A percentile compares a stretch with the other conserved stretches of the same genome.
Conservation (phyloP, 192 early-diverging fungal genomes). For the Gaertneriomyces sp. region DNA sequence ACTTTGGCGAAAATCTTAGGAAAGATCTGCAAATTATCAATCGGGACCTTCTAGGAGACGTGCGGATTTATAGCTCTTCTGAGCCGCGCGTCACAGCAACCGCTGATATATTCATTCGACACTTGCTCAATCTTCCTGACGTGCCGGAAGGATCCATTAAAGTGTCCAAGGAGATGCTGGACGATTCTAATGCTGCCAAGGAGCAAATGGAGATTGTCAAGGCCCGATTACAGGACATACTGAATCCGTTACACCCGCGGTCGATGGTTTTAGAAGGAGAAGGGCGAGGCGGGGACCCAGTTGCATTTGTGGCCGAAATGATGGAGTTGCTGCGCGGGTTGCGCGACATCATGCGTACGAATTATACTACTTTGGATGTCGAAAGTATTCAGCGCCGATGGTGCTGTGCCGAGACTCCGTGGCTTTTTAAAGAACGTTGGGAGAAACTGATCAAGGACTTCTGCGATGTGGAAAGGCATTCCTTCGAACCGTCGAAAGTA, state of each 20-base stretch:
- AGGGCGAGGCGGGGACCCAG: conserved; percentile 26
- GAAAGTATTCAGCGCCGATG: conserved; percentile 69
- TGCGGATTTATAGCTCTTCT: conserved; percentile 78
- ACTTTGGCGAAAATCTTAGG: conserved; percentile 86
- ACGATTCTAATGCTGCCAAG: conserved; percentile 92
- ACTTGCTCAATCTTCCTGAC: conserved; percentile 59
- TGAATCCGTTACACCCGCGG: conserved; percentile 47
- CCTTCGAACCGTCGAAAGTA: conserved; percentile 73
- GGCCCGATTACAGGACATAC: conserved; percentile 62
- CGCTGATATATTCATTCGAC: conserved; percentile 61
- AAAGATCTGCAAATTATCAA: conserved; percentile 91
- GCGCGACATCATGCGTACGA: conserved; percentile 72
- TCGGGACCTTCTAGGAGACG: conserved; percentile 77
- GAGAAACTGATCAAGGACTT: conserved; percentile 94
- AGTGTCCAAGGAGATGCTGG: conserved; percentile 87
- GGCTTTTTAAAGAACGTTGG: conserved; percentile 88
- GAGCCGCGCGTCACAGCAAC: conserved; percentile 89
- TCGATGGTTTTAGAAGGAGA: conserved; percentile 13
- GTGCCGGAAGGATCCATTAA: conserved; percentile 60
- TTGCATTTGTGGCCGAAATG: conserved; percentile 57
- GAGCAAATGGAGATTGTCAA: conserved; percentile 90
- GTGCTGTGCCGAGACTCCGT: conserved; percentile 87
- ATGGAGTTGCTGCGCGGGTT: conserved; percentile 65
- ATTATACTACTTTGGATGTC: conserved; percentile 60
- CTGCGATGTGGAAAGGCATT: conserved; percentile 52